A percentile compares a stretch with the other conserved stretches of the same genome.
Evolutionary conservation across 73 alveolate species (phyloP).

Genomic region (Symbiodinium natans): DNA sequence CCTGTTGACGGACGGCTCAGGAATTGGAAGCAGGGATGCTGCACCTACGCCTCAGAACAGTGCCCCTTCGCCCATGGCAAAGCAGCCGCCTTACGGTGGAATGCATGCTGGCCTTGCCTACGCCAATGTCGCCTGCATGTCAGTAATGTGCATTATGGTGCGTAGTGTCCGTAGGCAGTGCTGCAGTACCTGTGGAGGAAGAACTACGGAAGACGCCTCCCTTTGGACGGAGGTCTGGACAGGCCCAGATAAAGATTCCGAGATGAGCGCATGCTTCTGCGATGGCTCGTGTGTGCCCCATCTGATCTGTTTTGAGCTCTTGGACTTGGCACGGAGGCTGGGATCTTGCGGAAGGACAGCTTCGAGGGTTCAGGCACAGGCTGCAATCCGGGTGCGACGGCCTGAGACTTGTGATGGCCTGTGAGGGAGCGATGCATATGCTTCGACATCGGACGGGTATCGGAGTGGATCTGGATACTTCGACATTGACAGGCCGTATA

Average conservation of each 20-base stretch:
- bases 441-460: conserved; percentile 82
- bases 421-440: conserved; percentile 83
- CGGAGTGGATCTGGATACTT: conserved; percentile 61
- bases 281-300: too few species aligned
- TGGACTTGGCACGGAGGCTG: neutral
- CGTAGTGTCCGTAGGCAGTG: too few species aligned
- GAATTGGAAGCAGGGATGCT: conserved; percentile 81
- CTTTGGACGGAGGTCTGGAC: conserved; percentile 51
- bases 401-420: neutral
- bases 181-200: conserved; percentile 24
- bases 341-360: conserved; percentile 13
- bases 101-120: neutral
- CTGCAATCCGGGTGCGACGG: neutral
- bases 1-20: neutral
- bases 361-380: conserved; percentile 20
- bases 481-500: conserved; percentile 74
- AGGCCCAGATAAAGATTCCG: neutral
- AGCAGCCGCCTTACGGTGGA: neutral
- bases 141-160: too few species aligned
- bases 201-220: conserved; percentile 77
- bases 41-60: conserved; percentile 22
- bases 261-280: too few species aligned
- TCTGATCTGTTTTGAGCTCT: neutral
- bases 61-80: conserved; percentile 88
- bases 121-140: neutral